These are phyloP conservation scores for Diaporthe helianthi DNA, from an alignment of 2,329 filamentous ascomycete species.

Conservation along the genomic window DNA sequence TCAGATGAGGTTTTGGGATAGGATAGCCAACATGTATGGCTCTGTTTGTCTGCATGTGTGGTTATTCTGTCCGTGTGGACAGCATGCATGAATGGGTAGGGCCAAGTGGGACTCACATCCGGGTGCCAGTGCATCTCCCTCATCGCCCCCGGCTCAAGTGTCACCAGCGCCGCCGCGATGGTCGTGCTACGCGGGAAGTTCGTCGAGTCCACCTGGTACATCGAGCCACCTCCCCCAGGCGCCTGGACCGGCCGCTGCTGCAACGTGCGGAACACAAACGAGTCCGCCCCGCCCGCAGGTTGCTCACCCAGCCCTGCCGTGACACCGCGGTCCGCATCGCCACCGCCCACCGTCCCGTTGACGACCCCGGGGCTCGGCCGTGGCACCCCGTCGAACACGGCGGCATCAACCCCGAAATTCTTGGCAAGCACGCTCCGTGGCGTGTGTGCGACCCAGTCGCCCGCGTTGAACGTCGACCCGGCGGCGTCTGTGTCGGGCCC, in stretches of 20 bases:
- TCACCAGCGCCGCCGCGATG: conserved; percentile 69
- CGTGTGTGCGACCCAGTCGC: conserved; percentile 74
- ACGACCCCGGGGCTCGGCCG: conserved; percentile 67
- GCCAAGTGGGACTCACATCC: conserved; percentile 54
- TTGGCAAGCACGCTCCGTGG: conserved; percentile 69
- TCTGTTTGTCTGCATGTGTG: not conserved
- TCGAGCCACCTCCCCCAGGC: conserved; percentile 66
- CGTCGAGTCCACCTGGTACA: conserved; percentile 70
- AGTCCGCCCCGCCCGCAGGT: conserved; percentile 60
- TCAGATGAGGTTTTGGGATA: not conserved
- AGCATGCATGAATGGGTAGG: not conserved
- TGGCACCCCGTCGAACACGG: conserved; percentile 66
- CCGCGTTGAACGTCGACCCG: conserved; percentile 74
- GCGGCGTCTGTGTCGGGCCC: conserved; percentile 21
- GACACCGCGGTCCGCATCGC: conserved; percentile 45
- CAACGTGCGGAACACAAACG: conserved; percentile 67
- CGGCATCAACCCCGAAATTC: conserved; percentile 70
- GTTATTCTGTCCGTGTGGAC: not conserved
- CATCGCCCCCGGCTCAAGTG: conserved; percentile 67
- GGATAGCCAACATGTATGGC: not conserved
- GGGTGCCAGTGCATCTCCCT: conserved; percentile 76
- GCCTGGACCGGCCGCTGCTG: conserved; percentile 63
- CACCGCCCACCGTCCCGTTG: conserved; percentile 59
- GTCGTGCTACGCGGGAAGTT: conserved; percentile 73
- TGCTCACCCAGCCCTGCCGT: conserved; percentile 53